Conservation (phyloP, 192 early-diverging fungal genomes). For the Coemansia sp. region DNA sequence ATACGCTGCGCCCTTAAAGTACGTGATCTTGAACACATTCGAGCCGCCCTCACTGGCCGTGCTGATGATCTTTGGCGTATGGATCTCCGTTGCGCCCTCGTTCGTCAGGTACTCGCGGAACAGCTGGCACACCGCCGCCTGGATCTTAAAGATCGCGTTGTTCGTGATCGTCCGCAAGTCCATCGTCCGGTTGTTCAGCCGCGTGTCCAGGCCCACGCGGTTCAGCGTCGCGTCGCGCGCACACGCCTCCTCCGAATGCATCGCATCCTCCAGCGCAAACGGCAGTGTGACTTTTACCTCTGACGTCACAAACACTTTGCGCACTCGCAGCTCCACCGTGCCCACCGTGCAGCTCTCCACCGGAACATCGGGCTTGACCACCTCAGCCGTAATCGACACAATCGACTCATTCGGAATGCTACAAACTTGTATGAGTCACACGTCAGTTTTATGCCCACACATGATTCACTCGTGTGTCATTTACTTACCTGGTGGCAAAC, state of each 20-base stretch:
- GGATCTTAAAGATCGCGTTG: constrained; percentile 97
- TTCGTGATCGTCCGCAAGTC: constrained; percentile 95
- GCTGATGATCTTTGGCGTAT: constrained; percentile 95
- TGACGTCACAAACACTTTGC: constrained; percentile 72
- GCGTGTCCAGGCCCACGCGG: constrained; percentile 85
- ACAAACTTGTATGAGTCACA: background rate
- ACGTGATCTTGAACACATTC: constrained; percentile 95
- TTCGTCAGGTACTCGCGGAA: constrained; percentile 93
- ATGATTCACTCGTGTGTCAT: background rate
- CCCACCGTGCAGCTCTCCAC: constrained; percentile 93
- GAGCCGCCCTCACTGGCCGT: constrained; percentile 95
- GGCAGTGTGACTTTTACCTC: constrained; percentile 77
- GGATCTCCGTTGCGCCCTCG: constrained; percentile 90
- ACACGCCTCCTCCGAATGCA: constrained; percentile 77
- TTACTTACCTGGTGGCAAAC: constrained; percentile 66
- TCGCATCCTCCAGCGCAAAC: constrained; percentile 90
- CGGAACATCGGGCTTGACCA: constrained; percentile 75
- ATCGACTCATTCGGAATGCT: constrained; percentile 87
- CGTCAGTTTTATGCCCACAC: too few relatives aligned
- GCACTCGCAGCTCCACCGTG: constrained; percentile 86
- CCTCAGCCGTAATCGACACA: constrained; percentile 78
- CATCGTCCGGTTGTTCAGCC: constrained; percentile 91
- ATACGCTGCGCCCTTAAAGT: constrained; percentile 93
- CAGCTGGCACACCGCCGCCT: constrained; percentile 86
- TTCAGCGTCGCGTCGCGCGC: constrained; percentile 68